Evolutionary conservation across 2,329 filamentous ascomycete species (phyloP).

Genomic region (Trichoderma sp.): DNA sequence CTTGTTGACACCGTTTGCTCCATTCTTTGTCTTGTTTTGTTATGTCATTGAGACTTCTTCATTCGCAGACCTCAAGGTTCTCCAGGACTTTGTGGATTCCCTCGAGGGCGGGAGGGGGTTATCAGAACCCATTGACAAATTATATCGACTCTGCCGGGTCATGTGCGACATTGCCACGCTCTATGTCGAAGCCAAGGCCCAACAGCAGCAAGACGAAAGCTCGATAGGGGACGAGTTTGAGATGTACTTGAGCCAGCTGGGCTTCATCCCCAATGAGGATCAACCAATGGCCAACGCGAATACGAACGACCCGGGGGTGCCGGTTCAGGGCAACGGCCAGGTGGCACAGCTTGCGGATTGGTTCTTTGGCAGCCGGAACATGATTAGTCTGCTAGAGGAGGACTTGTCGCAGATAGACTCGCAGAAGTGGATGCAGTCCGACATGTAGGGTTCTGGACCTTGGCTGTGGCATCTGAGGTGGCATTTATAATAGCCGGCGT

Average conservation of each 20-base stretch:
- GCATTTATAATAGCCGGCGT: background rate
- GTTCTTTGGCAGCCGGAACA: conserved; percentile 64
- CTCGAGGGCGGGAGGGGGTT: conserved; percentile 49
- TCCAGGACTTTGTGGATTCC: conserved; percentile 56
- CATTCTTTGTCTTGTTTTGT: conserved; percentile 59
- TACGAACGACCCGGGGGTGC: conserved; percentile 22
- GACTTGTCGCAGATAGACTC: conserved; percentile 49
- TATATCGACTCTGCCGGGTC: conserved; percentile 60
- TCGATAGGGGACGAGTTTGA: conserved; percentile 61
- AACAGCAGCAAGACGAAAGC: conserved; percentile 45
- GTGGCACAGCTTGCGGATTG: conserved; percentile 58
- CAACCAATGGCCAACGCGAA: conserved; percentile 27
- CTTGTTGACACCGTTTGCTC: conserved; percentile 56
- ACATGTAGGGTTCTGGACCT: background rate
- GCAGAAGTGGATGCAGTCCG: conserved; percentile 34
- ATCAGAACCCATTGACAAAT: conserved; percentile 58
- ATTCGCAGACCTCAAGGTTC: conserved; percentile 50
- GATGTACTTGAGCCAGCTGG: conserved; percentile 61
- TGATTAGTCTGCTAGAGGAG: conserved; percentile 63
- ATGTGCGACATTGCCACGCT: conserved; percentile 60
- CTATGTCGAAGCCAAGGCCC: conserved; percentile 59
- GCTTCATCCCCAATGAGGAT: conserved; percentile 50
- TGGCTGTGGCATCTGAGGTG: background rate
- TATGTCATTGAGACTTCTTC: conserved; percentile 54
- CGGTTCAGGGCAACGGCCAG: conserved; percentile 30